Percentiles rank a stretch among this genome's conserved stretches.
Conservation (phyloP, 345 rosid genomes). For the Kernera saxatilis region DNA sequence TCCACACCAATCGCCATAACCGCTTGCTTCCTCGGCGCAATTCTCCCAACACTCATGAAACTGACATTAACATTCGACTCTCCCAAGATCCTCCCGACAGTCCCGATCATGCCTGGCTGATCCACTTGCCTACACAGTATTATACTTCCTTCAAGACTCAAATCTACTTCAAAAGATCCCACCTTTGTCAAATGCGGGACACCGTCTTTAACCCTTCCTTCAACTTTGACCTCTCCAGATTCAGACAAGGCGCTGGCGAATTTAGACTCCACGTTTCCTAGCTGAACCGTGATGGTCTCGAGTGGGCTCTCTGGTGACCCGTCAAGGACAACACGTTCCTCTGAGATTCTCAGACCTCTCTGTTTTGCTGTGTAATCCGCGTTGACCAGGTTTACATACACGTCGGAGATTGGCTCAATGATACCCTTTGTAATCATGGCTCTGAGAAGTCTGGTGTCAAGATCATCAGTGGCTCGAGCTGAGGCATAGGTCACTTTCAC, state of each 20-base stretch:
- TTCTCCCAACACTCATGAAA: conserved; percentile 87
- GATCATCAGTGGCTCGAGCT: conserved; percentile 69
- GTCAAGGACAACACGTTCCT: conserved; percentile 52
- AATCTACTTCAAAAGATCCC: conserved; percentile 75
- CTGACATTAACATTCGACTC: conserved; percentile 75
- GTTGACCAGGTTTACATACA: conserved; percentile 70
- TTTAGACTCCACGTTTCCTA: conserved; percentile 67
- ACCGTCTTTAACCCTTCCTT: conserved; percentile 72
- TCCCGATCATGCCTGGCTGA: conserved; percentile 84
- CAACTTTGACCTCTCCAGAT: conserved; percentile 63
- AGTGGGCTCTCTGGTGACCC: conserved; percentile 76
- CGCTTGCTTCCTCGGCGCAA: conserved; percentile 75
- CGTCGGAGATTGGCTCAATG: conserved; percentile 70
- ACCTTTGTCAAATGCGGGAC: conserved; percentile 71
- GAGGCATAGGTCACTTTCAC: conserved; percentile 67
- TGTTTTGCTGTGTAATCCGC: conserved; percentile 82
- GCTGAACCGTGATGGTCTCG: conserved; percentile 63
- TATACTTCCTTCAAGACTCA: conserved; percentile 74
- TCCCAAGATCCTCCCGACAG: conserved; percentile 64
- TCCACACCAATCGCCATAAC: conserved; percentile 85
- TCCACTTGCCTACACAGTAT: conserved; percentile 79
- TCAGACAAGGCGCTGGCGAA: conserved; percentile 79
- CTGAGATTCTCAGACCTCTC: conserved; percentile 66
- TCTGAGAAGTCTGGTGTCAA: conserved; percentile 79
- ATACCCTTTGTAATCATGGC: conserved; percentile 81